phyloP scores from a whole-genome alignment of 768 basidiomycete species.

The Boletus rubescentipes region DNA sequence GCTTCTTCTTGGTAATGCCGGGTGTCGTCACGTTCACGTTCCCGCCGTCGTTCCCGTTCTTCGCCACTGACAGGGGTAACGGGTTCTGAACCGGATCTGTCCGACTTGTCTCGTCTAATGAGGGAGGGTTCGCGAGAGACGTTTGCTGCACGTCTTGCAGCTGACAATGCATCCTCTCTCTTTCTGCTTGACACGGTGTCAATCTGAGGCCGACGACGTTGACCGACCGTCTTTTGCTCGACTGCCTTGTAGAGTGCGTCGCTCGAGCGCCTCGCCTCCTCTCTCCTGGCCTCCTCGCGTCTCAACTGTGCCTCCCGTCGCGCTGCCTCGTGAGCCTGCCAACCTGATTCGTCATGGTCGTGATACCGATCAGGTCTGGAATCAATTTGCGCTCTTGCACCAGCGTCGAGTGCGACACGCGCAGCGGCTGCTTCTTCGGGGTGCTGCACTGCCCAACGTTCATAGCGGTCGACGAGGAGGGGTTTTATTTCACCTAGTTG shows the following conservation, averaged over 20 bases:
- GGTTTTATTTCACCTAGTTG: slow-evolving; percentile 66
- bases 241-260: slow-evolving; percentile 36
- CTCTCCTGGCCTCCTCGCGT: slow-evolving; percentile 37
- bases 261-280: slow-evolving; percentile 32
- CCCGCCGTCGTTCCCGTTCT: slow-evolving; percentile 27
- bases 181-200: slow-evolving; percentile 29
- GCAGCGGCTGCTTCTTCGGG: slow-evolving; percentile 34
- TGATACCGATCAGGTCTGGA: slow-evolving; percentile 25
- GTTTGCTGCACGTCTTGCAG: slow-evolving; percentile 25
- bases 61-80: slow-evolving; percentile 29
- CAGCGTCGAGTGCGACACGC: slow-evolving; percentile 22
- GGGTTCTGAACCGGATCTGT: slow-evolving; percentile 25
- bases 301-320: slow-evolving; percentile 31
- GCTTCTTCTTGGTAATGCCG: slow-evolving; percentile 45
- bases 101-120: slow-evolving; percentile 23
- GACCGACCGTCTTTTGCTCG: slow-evolving; percentile 19
- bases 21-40: slow-evolving; percentile 27
- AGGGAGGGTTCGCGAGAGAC: slow-evolving; percentile 26
- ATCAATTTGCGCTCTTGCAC: slow-evolving; percentile 22
- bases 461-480: slow-evolving; percentile 59
- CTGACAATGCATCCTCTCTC: slow-evolving; percentile 31
- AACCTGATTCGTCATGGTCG: slow-evolving; percentile 33
- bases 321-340: slow-evolving; percentile 31
- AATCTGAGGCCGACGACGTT: slow-evolving; percentile 26
- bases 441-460: slow-evolving; percentile 53